Evolutionary conservation across 306 rosid genomes (phyloP), one percentile per base, ranked within the genome.

Genomic region (Dalbergia cochinchinensis): DNA sequence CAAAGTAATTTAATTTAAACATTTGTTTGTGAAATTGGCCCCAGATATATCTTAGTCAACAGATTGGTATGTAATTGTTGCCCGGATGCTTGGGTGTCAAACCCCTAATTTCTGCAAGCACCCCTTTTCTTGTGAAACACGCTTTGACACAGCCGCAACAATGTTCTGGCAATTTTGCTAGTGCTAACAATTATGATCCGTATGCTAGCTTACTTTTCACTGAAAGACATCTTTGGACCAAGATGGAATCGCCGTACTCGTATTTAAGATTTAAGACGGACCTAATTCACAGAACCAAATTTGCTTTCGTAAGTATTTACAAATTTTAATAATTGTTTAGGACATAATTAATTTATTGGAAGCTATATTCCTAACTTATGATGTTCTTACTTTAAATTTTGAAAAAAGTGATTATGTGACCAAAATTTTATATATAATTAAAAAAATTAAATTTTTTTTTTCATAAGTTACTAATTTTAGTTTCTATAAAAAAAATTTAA

Each of bases 51-150:
- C 47, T 42, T 42, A 42, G 47, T 8, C 60, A 44, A 42, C 11
- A 47, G 50, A 4, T 75, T 75, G 71, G 62, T 58, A 45, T 62
- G 18, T 26, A 18, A 65, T 42, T 20, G 55, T 75, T 54, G 33
- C 57, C 13, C 0, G 61, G 69, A 67, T 42, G 34, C 5, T 67
- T n/a, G 58, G 14, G 58, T 48, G 20, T 34, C 67, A 31, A 16
- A 31, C 51, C 22, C 60, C 39, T 33, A 45, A 58, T n/a, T 60
- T 11, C 77, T 35, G 48, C 33, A 9, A 34, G 54, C 15, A 47
- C 26, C 22, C 11, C 55, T 33, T 70, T 34, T 45, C 31, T 11
- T 13, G 31, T 12, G 15, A 51, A 51, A 20, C 83, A 62, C 18
- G 8, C n/a, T 62, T 79, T 62, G 44, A 48, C 57, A 61, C 26